phyloP scores from a whole-genome alignment of 2,329 filamentous ascomycete species.

The Claviceps pazoutovae region DNA sequence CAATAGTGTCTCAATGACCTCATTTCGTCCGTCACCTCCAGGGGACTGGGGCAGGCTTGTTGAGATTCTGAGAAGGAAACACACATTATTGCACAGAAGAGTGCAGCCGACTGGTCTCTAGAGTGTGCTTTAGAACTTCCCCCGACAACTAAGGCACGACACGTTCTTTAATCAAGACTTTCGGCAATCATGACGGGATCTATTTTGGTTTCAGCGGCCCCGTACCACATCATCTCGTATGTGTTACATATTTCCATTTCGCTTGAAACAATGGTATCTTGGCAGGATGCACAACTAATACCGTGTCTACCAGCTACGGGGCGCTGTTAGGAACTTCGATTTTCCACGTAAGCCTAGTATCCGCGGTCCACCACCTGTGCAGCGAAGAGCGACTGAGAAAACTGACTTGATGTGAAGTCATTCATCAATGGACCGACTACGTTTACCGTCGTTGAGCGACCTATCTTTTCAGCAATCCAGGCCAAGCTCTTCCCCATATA shows the following conservation, averaged over 20 bases:
- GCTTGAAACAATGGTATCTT: too few species aligned
- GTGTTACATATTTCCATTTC: constrained; percentile 8
- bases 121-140: background rate
- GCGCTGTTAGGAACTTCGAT: constrained; percentile 75
- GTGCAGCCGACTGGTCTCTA: too few species aligned
- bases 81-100: background rate
- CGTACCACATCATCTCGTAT: constrained; percentile 66
- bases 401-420: constrained; percentile 31
- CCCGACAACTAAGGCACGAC: background rate
- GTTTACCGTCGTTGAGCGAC: constrained; percentile 61
- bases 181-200: constrained; percentile 28
- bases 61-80: background rate
- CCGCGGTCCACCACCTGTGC: background rate
- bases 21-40: background rate
- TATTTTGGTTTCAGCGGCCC: constrained; percentile 47
- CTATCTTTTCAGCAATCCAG: constrained; percentile 72
- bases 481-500: constrained; percentile 74
- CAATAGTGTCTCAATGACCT: constrained; percentile 1
- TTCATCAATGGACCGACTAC: constrained; percentile 64
- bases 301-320: constrained; percentile 53
- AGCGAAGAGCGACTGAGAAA: background rate
- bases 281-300: constrained; percentile 10
- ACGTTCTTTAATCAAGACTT: background rate
- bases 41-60: background rate
- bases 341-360: constrained; percentile 50